Percentiles rank a stretch among this genome's conserved stretches.
Evolutionary conservation across 495 filamentous ascomycete species (phyloP).

Genomic region (Tuber borchii): DNA sequence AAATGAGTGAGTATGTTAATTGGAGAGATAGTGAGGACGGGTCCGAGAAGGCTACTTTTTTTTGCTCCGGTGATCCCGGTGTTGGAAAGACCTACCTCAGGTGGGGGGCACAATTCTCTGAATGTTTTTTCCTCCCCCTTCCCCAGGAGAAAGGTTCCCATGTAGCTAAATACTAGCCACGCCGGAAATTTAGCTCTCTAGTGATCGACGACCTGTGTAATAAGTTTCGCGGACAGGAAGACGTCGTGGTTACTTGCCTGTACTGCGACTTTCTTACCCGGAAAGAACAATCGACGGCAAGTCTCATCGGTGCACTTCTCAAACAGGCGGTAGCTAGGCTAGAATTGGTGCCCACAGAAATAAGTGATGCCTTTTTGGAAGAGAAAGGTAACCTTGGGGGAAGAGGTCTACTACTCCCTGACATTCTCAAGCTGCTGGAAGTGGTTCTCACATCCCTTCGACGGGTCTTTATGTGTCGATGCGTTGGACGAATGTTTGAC

Average conservation of each 20-base stretch:
- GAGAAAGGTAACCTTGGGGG: neutral
- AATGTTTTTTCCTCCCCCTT: neutral
- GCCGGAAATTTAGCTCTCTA: neutral
- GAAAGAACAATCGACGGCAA: neutral
- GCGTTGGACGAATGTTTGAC: neutral
- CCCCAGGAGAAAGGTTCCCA: neutral
- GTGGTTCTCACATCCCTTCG: neutral
- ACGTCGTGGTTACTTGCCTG: neutral
- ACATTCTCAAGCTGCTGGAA: neutral
- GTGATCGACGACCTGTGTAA: neutral
- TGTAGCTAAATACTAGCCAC: neutral
- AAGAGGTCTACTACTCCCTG: neutral
- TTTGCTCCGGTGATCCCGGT: neutral
- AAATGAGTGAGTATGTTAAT: neutral
- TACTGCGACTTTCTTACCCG: conserved; percentile 2
- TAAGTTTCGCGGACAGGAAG: neutral
- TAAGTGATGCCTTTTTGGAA: neutral
- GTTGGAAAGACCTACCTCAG: neutral
- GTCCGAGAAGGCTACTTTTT: neutral
- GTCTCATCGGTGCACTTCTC: neutral
- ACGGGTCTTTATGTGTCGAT: neutral
- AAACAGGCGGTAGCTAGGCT: neutral
- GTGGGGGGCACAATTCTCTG: neutral
- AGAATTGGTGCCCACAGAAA: neutral
- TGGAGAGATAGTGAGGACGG: neutral